Evolutionary conservation across 2,329 filamentous ascomycete genomes (phyloP).

Genomic region (Aurifilum marmelostoma): DNA sequence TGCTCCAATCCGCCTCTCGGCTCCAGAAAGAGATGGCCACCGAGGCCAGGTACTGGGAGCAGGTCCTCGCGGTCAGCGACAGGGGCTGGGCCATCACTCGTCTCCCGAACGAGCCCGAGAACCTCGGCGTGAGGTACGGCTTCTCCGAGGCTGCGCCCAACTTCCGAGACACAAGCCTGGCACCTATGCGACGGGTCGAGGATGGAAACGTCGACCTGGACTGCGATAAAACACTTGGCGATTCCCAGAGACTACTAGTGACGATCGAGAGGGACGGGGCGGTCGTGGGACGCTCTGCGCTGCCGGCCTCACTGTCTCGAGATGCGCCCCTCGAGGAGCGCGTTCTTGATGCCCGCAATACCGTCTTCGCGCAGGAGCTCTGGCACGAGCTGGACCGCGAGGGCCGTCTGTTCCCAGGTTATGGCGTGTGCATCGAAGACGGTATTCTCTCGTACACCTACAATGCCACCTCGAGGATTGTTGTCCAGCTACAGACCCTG

Average conservation of each 20-base stretch:
- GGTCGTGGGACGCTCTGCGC: slow-evolving; percentile 59
- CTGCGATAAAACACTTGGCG: slow-evolving; percentile 54
- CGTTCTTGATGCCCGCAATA: slow-evolving; percentile 76
- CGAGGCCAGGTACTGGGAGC: slow-evolving; percentile 88
- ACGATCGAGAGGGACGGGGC: slow-evolving; percentile 61
- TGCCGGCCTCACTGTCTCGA: slow-evolving; percentile 57
- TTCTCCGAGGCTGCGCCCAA: slow-evolving; percentile 70
- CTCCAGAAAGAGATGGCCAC: slow-evolving; percentile 76
- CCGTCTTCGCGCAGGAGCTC: slow-evolving; percentile 81
- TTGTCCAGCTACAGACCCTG: slow-evolving; percentile 69
- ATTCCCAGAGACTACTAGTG: slow-evolving; percentile 67
- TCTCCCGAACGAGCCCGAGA: slow-evolving; percentile 72
- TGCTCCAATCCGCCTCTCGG: slow-evolving; percentile 71
- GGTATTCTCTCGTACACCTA: slow-evolving; percentile 60
- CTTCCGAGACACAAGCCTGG: slow-evolving; percentile 73
- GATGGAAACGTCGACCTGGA: slow-evolving; percentile 79
- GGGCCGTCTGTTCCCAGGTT: slow-evolving; percentile 70
- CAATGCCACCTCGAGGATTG: slow-evolving; percentile 57
- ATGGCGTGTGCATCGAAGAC: slow-evolving; percentile 68
- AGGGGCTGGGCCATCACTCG: slow-evolving; percentile 86
- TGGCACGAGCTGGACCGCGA: slow-evolving; percentile 90
- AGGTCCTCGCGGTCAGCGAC: slow-evolving; percentile 78
- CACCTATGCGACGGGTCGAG: slow-evolving; percentile 73
- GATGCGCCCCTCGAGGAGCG: slow-evolving; percentile 66
- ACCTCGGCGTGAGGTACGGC: slow-evolving; percentile 84